Evolutionary conservation across 192 early-diverging fungal genomes (phyloP).

Genomic region (Rhizophagus clarus): DNA sequence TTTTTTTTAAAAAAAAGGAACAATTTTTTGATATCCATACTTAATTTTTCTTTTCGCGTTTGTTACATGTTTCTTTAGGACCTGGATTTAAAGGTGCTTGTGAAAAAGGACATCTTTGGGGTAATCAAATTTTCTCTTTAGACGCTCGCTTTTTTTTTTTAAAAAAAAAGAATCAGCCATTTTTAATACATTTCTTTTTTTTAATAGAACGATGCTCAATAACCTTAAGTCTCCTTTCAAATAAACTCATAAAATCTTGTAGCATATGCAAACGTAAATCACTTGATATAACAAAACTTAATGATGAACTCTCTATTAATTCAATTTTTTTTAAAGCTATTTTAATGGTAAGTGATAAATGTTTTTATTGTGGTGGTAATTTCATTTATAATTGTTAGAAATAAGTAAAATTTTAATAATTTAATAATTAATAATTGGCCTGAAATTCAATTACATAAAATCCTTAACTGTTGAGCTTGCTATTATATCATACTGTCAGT

Average conservation of each 20-base stretch:
- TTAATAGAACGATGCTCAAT: background rate
- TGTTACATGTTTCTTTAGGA: background rate
- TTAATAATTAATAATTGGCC: too few species aligned
- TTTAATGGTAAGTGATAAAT: slow-evolving; percentile 1
- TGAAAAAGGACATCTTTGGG: slow-evolving; percentile 9
- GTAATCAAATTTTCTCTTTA: background rate
- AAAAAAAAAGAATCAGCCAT: too few species aligned
- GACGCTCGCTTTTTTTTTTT: background rate
- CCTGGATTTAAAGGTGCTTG: slow-evolving; percentile 3
- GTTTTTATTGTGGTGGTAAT: slow-evolving; percentile 17
- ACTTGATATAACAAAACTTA: background rate
- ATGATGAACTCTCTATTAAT: background rate
- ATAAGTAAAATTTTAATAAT: too few species aligned
- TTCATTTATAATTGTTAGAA: background rate
- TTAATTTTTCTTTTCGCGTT: background rate
- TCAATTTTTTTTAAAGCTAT: slow-evolving; percentile 12
- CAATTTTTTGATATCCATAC: background rate
- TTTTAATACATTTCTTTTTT: background rate
- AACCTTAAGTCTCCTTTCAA: background rate
- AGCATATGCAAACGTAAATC: slow-evolving; percentile 11
- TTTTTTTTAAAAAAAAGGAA: background rate
- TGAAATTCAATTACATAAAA: too few species aligned
- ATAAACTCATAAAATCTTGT: background rate
- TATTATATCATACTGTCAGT: too few species aligned
- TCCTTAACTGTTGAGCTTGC: too few species aligned